phyloP scores from a whole-genome alignment of 2,329 filamentous ascomycete genomes.

The Trichoderma sp. region DNA sequence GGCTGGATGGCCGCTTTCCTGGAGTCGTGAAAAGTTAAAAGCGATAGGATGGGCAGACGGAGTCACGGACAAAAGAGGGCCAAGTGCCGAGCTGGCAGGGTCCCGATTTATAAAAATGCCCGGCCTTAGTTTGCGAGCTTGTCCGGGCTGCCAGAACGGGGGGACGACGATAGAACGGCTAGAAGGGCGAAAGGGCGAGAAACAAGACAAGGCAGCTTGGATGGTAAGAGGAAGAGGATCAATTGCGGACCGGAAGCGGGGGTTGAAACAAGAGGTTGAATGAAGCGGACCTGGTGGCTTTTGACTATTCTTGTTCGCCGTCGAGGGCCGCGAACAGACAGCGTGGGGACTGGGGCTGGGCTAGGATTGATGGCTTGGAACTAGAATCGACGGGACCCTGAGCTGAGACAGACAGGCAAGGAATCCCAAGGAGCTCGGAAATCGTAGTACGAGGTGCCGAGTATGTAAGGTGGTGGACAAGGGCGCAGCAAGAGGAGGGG shows the following conservation, averaged over 20 bases:
- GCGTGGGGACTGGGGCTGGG: conserved; percentile 16
- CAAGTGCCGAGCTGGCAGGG: not conserved
- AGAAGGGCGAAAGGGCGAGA: not conserved
- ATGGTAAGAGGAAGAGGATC: not conserved
- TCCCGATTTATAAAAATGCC: not conserved
- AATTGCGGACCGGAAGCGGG: conserved; percentile 22
- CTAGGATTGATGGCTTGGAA: conserved; percentile 10
- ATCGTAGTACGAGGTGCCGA: not conserved
- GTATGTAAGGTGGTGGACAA: not conserved
- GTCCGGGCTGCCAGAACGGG: not conserved
- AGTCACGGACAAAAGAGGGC: not conserved
- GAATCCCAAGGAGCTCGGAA: not conserved
- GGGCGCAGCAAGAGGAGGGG: not conserved
- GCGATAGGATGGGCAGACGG: not conserved
- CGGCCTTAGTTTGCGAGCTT: not conserved
- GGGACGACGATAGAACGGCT: not conserved
- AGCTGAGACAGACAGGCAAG: conserved; percentile 23
- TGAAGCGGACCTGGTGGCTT: conserved; percentile 11
- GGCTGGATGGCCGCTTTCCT: not conserved
- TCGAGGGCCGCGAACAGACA: conserved; percentile 16
- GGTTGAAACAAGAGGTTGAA: conserved; percentile 12
- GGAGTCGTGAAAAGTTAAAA: conserved; percentile 13
- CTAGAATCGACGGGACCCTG: conserved; percentile 18
- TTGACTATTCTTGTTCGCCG: conserved; percentile 10
- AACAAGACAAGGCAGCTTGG: not conserved